Evolutionary conservation across 169 alveolate species (phyloP).

Genomic region (Toxoplasma gondii): DNA sequence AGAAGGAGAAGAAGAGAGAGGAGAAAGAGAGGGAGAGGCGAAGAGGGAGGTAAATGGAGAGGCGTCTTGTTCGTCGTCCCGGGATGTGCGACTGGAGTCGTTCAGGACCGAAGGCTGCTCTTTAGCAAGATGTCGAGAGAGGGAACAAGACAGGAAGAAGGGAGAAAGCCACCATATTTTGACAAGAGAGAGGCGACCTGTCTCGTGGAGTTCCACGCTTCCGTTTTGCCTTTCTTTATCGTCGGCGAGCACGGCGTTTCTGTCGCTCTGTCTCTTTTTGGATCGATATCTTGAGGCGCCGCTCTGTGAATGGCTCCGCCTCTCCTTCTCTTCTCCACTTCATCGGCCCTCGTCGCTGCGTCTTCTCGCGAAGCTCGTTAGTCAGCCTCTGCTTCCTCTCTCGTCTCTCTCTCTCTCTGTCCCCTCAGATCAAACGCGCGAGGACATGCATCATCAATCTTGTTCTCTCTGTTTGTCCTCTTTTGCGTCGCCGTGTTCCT

Average conservation of each 20-base stretch:
- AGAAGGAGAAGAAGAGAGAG: not conserved
- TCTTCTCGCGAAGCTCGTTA: not conserved
- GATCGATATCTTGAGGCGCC: not conserved
- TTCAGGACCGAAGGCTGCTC: too few species aligned
- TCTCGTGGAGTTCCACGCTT: not conserved
- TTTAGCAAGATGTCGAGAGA: too few species aligned
- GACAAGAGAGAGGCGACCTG: too few species aligned
- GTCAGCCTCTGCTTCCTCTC: not conserved
- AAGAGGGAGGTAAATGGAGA: not conserved
- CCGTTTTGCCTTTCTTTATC: not conserved
- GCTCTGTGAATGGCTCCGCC: not conserved
- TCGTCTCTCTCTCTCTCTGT: too few species aligned
- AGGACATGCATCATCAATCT: not conserved
- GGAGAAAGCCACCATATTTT: too few species aligned
- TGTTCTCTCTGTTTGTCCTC: not conserved
- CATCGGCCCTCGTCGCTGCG: constrained; percentile 13
- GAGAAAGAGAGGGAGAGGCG: not conserved
- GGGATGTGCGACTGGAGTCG: too few species aligned
- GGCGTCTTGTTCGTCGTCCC: not conserved
- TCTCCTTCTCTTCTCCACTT: constrained; percentile 6
- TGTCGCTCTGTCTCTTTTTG: not conserved
- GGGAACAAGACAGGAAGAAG: too few species aligned
- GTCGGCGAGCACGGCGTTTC: not conserved
- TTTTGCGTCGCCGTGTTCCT: too few species aligned
- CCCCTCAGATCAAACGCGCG: too few species aligned